Base-by-base conservation (phyloP, 2,329 filamentous ascomycete species). In the Fusarium chaquense region DNA sequence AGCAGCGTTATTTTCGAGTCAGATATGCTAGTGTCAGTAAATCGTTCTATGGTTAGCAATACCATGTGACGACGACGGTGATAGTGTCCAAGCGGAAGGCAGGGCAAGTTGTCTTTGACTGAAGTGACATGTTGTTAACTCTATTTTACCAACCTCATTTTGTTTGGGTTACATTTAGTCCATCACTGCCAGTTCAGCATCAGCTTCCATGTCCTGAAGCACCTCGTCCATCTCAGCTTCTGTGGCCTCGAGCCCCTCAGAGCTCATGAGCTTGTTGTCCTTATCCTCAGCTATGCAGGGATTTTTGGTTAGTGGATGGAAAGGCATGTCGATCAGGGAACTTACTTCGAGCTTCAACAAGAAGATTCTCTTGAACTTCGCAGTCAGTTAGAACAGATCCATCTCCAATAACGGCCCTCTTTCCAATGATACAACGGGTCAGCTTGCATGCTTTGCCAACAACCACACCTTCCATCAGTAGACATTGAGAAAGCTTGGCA, bases 401-500 rank as follows among this genome's bases (percentile, higher is more conserved):
- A 47, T 93, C 92, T n/a, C 95, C 94, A 71, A 99, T 89, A 74
- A 91, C 90, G 70, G 91, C 92, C 66, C 93, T 83, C 75, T 91
- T 89, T 6, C 96, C 96, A 41, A 98, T 81, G 33, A 98, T 92
- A 76, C 94, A 98, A 24, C 93, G 92, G 2, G 92, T 96, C 53
- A 98, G 83, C 78, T 93, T 93, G 76, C 91, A 94, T 44, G 91
- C 91, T 74, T 93, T 92, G 16, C 93, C 94, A 15, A 99, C 86
- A 10, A 93, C 90, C 1, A 93, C 94, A 5, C 93, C 93, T 65
- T 98, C 95, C 93, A 98, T 98, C 22, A 98, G 82, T 49, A 98
- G 81, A 79, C 95, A 98, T 69, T 94, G 88, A n/a, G 89, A 90
- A 45, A 99, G 81, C 70, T 94, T 92, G 32, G 92, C 93, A n/a